phyloP scores from a whole-genome alignment of 192 early-diverging fungal species.

The Backusella parvicylindrica region DNA sequence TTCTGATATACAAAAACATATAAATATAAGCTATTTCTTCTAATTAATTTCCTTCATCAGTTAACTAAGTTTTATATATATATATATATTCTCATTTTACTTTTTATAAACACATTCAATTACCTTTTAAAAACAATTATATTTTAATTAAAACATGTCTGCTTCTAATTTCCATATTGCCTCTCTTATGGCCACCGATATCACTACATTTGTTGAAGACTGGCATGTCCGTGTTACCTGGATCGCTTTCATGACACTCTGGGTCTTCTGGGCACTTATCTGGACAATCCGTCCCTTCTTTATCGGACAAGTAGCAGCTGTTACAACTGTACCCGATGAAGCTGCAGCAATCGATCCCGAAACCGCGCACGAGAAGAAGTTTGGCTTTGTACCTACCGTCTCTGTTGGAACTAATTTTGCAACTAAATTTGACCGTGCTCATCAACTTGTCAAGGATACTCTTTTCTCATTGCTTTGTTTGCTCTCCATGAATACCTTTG shows the following conservation, averaged over 20 bases:
- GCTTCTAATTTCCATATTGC: neutral
- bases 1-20: neutral
- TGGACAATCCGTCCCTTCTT: constrained; percentile 8
- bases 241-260: constrained; percentile 29
- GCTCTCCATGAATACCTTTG: constrained; percentile 33
- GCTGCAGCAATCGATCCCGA: neutral
- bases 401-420: neutral
- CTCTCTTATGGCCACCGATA: neutral
- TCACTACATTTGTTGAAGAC: constrained; percentile 4
- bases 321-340: neutral
- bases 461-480: constrained; percentile 28
- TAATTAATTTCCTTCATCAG: neutral
- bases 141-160: neutral
- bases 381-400: neutral
- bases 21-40: neutral
- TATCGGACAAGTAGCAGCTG: neutral
- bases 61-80: neutral
- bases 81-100: neutral
- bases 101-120: neutral
- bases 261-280: constrained; percentile 23
- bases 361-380: neutral
- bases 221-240: constrained; percentile 22
- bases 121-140: neutral
- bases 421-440: constrained; percentile 13
- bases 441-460: constrained; percentile 25